Conservation (phyloP, 768 basidiomycete species). For the Kwoniella shandongensis region DNA sequence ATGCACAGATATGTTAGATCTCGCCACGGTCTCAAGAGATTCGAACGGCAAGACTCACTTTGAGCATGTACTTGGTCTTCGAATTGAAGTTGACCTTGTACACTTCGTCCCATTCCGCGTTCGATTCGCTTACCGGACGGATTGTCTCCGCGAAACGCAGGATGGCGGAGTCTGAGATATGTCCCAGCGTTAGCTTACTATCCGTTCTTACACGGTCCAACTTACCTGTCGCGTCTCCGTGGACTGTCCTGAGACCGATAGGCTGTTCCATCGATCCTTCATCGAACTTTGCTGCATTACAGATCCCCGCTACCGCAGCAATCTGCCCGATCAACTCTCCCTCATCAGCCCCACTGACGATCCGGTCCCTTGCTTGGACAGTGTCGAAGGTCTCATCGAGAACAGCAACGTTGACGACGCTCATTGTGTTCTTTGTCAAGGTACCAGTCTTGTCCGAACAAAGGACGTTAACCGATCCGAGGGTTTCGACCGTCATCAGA, state of each 20-base stretch:
- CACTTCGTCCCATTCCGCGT: constrained; percentile 51
- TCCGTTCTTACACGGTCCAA: background rate
- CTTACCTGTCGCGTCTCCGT: constrained; percentile 61
- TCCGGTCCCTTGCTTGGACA: constrained; percentile 33
- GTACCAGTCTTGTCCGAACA: constrained; percentile 61
- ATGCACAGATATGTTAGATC: background rate
- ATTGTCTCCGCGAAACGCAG: constrained; percentile 57
- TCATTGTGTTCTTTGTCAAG: constrained; percentile 64
- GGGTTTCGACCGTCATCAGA: constrained; percentile 66
- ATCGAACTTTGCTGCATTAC: constrained; percentile 60
- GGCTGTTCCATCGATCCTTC: constrained; percentile 51
- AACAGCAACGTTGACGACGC: constrained; percentile 59
- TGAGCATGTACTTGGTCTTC: constrained; percentile 63
- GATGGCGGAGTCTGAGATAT: constrained; percentile 58
- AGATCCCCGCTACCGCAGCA: constrained; percentile 57
- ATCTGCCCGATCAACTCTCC: constrained; percentile 26
- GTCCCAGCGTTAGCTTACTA: background rate
- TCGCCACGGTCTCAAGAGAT: constrained; percentile 6
- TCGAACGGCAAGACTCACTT: constrained; percentile 48
- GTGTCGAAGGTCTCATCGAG: constrained; percentile 46
- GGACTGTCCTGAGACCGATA: constrained; percentile 44
- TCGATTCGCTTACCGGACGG: constrained; percentile 26
- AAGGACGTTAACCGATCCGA: constrained; percentile 64
- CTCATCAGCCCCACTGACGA: constrained; percentile 16
- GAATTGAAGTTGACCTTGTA: constrained; percentile 55